These are phyloP conservation scores for Anisodus acutangulus DNA, from an alignment of 257 asterid species.

Conservation along the genomic window DNA sequence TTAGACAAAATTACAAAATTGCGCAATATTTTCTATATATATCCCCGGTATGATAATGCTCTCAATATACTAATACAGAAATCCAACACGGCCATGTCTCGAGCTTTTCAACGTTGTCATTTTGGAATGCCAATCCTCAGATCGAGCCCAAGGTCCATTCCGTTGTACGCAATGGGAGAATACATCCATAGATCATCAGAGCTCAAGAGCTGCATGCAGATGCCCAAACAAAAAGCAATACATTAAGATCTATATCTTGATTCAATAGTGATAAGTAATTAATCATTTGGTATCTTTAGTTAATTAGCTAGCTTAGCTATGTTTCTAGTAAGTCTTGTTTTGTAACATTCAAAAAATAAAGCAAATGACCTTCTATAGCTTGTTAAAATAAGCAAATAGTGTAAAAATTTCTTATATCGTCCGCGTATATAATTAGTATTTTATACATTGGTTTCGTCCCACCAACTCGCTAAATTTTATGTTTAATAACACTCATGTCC, in stretches of 20 bases:
- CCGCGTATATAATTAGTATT: not conserved
- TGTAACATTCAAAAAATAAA: not conserved
- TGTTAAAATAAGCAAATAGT: not conserved
- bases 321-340: not conserved
- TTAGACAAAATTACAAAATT: not conserved
- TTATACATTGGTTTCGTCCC: not conserved
- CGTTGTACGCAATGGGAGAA: constrained; percentile 87
- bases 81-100: not conserved
- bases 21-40: not conserved
- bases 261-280: not conserved
- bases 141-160: constrained; percentile 70
- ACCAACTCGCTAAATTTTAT: not conserved
- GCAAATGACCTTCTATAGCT: not conserved
- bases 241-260: constrained; percentile 4
- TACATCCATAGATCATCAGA: constrained; percentile 94
- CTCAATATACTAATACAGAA: not conserved
- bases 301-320: not conserved
- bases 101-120: constrained; percentile 18
- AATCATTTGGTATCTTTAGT: not conserved
- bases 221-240: not conserved
- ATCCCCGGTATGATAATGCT: not conserved
- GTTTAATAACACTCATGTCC: not conserved
- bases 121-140: constrained; percentile 40
- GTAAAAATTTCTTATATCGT: not conserved
- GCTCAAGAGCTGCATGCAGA: constrained; percentile 78